A percentile compares a stretch with the other conserved stretches of the same genome.
phyloP scores from a whole-genome alignment of 148 eudicot genomes.

The Talinum fruticosum region DNA sequence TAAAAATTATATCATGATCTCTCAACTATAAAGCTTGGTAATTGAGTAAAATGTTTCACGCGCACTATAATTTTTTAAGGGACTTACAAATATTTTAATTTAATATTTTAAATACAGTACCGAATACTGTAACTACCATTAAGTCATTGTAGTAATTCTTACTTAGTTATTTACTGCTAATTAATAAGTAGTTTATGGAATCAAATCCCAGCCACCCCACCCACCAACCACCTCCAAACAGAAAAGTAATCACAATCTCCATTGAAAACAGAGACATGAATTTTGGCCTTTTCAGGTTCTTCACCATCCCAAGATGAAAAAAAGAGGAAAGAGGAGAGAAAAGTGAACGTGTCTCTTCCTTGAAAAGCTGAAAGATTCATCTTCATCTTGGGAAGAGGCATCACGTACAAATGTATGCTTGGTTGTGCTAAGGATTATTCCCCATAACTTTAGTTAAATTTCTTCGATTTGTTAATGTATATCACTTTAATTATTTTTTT shows the following conservation, averaged over 20 bases:
- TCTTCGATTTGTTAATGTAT: too few species aligned
- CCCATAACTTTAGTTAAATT: too few species aligned
- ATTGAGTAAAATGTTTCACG: too few species aligned
- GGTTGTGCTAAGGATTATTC: neutral
- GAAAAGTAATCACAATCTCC: conserved; percentile 6
- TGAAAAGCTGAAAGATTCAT: conserved; percentile 4
- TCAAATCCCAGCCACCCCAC: neutral
- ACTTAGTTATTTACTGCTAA: neutral
- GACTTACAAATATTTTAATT: too few species aligned
- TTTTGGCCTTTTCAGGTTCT: neutral
- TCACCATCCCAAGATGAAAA: conserved; percentile 1
- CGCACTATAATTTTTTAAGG: too few species aligned
- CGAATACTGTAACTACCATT: too few species aligned
- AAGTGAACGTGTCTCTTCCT: neutral
- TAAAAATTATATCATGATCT: too few species aligned
- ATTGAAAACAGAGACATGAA: neutral
- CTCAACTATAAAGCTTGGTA: too few species aligned
- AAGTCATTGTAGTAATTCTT: too few species aligned
- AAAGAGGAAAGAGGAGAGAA: neutral
- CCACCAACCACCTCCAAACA: conserved; percentile 7
- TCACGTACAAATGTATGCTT: conserved; percentile 1
- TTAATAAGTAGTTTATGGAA: neutral
- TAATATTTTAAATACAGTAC: too few species aligned
- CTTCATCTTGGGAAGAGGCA: neutral
- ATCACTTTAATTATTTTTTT: too few species aligned